Conservation (phyloP, 1,139 yeast genomes). For the Zygosaccharomyces pseudobailii region DNA sequence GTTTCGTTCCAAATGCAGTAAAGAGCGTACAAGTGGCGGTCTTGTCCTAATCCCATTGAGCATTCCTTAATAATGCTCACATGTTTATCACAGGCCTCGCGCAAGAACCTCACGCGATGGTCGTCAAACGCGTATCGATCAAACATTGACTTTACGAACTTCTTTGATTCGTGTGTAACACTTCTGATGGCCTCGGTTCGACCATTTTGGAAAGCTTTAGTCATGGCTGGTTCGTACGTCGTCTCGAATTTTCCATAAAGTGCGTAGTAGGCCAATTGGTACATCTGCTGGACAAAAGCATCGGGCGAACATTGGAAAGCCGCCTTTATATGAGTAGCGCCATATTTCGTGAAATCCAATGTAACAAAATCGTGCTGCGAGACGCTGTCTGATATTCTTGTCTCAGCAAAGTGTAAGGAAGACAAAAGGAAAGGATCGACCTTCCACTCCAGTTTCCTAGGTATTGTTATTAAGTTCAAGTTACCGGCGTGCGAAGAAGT, state of each 20-base stretch:
- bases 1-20: constrained; percentile 86
- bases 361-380: constrained; percentile 86
- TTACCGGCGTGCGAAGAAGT: constrained; percentile 14
- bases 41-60: constrained; percentile 78
- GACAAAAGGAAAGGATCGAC: constrained; percentile 71
- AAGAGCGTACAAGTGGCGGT: constrained; percentile 81
- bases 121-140: constrained; percentile 57
- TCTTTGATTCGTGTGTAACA: constrained; percentile 73
- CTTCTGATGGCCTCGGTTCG: constrained; percentile 89
- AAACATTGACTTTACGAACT: constrained; percentile 80
- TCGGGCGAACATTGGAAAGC: constrained; percentile 88
- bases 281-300: constrained; percentile 91
- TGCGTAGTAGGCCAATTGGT: constrained; percentile 90
- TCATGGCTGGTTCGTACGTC: constrained; percentile 96
- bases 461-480: constrained; percentile 52
- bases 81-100: constrained; percentile 68
- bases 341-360: constrained; percentile 70
- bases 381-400: constrained; percentile 78
- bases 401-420: constrained; percentile 85
- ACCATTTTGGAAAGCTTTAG: constrained; percentile 80
- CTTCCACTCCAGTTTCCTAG: constrained; percentile 87
- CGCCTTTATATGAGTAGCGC: constrained; percentile 66
- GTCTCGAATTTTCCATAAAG: constrained; percentile 90
- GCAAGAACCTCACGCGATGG: constrained; percentile 57
- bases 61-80: constrained; percentile 63